Base-by-base conservation (phyloP, 768 basidiomycete species). In the Rickenella mellea region DNA sequence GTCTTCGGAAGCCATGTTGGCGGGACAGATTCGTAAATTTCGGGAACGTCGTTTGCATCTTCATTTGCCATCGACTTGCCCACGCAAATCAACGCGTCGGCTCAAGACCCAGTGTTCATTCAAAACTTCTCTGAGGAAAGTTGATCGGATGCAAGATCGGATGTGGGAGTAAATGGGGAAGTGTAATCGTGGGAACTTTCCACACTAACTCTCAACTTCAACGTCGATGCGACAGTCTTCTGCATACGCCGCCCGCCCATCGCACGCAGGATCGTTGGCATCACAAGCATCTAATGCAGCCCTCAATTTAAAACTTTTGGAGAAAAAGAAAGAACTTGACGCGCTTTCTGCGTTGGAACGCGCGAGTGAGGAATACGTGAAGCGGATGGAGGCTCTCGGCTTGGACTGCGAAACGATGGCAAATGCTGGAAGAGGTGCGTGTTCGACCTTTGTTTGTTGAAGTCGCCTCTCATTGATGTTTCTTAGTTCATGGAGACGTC, bases 241-340 rank as follows among this genome's bases (percentile, higher is more conserved):
- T 31, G 37, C 41, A 38, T 32, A 41, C 2, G 42, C 46, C 17
- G 28, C 29, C 19, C 46, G 46, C 24, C 27, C 43, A 29, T 47
- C 46, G 17, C 31, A 47, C 26, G 22, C 39, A 9, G 46, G 42
- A 9, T 22, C 42, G 6, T 26, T 27, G 11, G 41, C 36, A 40
- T 33, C 33, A 27, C 25, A 36, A 25, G 41, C 46, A 5, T 44
- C 46, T 5, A 31, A 15, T 21, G 42, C 46, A 9, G 33, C 33
- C 11, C 15, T 36, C 19, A 40, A 40, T 14, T 67, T 74, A 14
- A 80, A 78, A 49, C 69, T 84, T 32, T 42, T 68, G 2, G 84
- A 88, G 53, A 87, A 87, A 66, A 87, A 84, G 65, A 87, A 84
- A 54, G 85, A 88, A 56, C 76, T 67, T 42, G 83, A 86, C 42